phyloP scores from a whole-genome alignment of 1,139 yeast genomes.

The Blastobotrys capitulatus region DNA sequence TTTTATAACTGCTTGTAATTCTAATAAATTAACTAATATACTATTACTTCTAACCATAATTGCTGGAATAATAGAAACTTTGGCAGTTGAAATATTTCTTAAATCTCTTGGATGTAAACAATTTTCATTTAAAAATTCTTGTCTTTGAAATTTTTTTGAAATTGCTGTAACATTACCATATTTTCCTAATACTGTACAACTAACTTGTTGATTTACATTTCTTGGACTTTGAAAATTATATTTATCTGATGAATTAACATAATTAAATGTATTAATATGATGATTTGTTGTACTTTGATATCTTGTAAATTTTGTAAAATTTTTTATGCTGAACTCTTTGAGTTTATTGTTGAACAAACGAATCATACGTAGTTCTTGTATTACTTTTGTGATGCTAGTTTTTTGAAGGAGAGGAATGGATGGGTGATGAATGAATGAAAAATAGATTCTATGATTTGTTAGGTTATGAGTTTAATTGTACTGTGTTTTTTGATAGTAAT shows the following conservation, averaged over 20 bases:
- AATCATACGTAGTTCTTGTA: too few relatives aligned
- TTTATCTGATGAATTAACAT: conserved; percentile 11
- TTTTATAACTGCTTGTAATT: conserved; percentile 77
- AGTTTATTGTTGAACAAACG: too few relatives aligned
- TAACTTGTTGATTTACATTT: conserved; percentile 17
- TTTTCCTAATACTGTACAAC: conserved; percentile 72
- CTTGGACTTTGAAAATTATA: conserved; percentile 15
- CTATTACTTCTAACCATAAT: conserved; percentile 73
- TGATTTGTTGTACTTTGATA: too few relatives aligned
- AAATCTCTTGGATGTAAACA: conserved; percentile 75
- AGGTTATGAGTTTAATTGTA: too few relatives aligned
- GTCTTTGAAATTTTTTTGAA: conserved; percentile 65
- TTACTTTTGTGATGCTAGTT: too few relatives aligned
- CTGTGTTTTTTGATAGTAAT: too few relatives aligned
- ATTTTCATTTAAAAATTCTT: conserved; percentile 64
- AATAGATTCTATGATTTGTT: too few relatives aligned
- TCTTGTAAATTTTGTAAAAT: not conserved
- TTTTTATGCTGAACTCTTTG: too few relatives aligned
- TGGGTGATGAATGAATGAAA: too few relatives aligned
- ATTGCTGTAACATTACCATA: conserved; percentile 67
- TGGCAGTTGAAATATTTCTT: conserved; percentile 78
- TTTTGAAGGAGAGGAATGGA: too few relatives aligned
- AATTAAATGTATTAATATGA: not conserved
- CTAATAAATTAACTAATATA: conserved; percentile 72
- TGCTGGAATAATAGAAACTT: conserved; percentile 81